phyloP scores from a whole-genome alignment of 805 yeast species.

The Ascoidea rubescens region DNA sequence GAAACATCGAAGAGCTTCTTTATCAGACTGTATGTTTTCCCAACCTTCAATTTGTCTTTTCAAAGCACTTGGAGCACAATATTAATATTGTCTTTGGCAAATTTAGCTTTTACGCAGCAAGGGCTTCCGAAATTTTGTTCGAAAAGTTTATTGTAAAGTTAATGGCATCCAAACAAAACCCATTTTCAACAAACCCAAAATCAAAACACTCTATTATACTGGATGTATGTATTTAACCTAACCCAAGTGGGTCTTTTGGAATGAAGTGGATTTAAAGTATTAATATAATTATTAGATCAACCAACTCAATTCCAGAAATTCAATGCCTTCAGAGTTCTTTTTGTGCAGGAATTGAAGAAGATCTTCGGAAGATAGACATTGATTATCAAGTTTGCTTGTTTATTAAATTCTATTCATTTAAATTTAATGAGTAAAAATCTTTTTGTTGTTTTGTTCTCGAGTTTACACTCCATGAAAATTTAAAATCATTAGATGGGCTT shows the following conservation, averaged over 20 bases:
- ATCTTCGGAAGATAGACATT: constrained; percentile 24
- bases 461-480: too few relatives aligned
- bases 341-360: constrained; percentile 45
- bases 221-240: constrained; percentile 5
- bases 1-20: neutral
- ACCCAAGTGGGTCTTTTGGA: neutral
- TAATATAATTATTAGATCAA: constrained; percentile 18
- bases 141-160: constrained; percentile 44
- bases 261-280: constrained; percentile 5
- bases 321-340: constrained; percentile 46
- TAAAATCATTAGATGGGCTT: too few relatives aligned
- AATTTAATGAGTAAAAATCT: too few relatives aligned
- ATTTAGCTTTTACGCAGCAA: constrained; percentile 37
- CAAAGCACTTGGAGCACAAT: neutral
- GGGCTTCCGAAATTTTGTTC: constrained; percentile 49
- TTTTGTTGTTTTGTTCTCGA: too few relatives aligned
- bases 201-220: constrained; percentile 10
- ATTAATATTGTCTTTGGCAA: too few relatives aligned
- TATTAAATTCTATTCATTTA: too few relatives aligned
- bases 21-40: neutral
- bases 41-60: neutral
- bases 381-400: too few relatives aligned
- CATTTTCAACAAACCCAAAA: neutral
- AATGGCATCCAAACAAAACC: constrained; percentile 19
- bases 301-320: constrained; percentile 44